phyloP scores from a whole-genome alignment of 2,329 filamentous ascomycete genomes.

The Stachybotrys chlorohalonatus region DNA sequence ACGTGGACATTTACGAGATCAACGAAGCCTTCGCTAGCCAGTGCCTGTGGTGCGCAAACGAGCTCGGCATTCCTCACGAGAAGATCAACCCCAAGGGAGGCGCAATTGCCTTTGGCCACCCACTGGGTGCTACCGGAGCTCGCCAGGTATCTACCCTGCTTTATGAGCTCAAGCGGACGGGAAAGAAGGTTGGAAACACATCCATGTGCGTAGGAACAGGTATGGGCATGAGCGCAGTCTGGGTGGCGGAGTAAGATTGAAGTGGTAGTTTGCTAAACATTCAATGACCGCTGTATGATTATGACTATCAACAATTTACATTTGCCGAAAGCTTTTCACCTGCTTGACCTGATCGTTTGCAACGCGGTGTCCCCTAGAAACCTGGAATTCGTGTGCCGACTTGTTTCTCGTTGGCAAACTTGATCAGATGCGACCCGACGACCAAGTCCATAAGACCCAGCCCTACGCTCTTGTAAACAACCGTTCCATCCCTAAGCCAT shows the following conservation, averaged over 20 bases:
- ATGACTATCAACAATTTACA: conserved; percentile 4
- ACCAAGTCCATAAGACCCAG: conserved; percentile 58
- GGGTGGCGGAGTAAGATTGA: conserved; percentile 72
- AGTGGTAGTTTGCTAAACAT: background rate
- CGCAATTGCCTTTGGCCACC: conserved; percentile 92
- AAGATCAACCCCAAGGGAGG: conserved; percentile 98
- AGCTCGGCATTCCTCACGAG: conserved; percentile 70
- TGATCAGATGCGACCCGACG: conserved; percentile 48
- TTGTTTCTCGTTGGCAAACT: conserved; percentile 43
- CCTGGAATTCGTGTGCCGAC: conserved; percentile 44
- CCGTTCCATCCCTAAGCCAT: conserved; percentile 54
- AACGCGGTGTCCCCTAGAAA: conserved; percentile 27
- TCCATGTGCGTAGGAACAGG: conserved; percentile 96
- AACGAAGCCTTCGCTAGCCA: conserved; percentile 98
- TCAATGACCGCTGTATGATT: conserved; percentile 13
- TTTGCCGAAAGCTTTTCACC: background rate
- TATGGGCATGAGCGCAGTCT: conserved; percentile 96
- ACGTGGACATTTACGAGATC: conserved; percentile 97
- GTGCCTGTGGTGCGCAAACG: conserved; percentile 86
- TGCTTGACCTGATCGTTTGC: background rate
- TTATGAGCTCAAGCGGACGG: conserved; percentile 78
- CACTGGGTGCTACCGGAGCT: conserved; percentile 87
- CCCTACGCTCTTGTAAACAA: conserved; percentile 61
- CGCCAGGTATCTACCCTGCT: conserved; percentile 88
- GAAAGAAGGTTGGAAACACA: conserved; percentile 79